Base-by-base conservation (phyloP, 805 yeast species). In the Starmerella bombi region DNA sequence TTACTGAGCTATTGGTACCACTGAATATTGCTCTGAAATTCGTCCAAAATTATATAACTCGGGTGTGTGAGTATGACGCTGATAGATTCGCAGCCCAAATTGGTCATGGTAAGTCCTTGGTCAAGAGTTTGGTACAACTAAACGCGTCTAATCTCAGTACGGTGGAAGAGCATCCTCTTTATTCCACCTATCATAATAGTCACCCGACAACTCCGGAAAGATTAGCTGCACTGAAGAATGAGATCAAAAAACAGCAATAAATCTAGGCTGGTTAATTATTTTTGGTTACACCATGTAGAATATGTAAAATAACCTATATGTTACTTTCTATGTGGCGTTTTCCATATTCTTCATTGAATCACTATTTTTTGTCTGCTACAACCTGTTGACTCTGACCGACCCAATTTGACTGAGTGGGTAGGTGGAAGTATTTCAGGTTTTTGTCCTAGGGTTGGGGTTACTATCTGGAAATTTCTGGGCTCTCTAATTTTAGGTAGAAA, bases 161-260 rank as follows among this genome's bases (percentile, higher is more conserved):
- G n/a, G 71, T 84, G 66, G 84, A 80, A 56, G 93, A 91, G 21
- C 96, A 91, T 58, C 74, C 86, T 73, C 69, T 85, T 50, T 91
- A 77, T 62, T 80, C 94, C 17, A 77, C 91, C 33, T 88, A 83
- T 62, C 84, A 78, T 57, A 78, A 81, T 61, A 78, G 88, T 37
- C 98, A 91, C 55, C 99, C 99, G 37, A 81, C 83, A 42, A 63
- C 88, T 53, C 75, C 88, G 15, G 97, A 91, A 66, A 77, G 99
- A 66, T 69, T 91, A 52, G 58, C 65, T 34, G 93, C 94, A 6
- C 68, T 91, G 45, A 78, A 43, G 15, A 35, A 15, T 14, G 36
- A 15, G 14, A 34, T 19, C 23, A 34, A 37, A 25, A 40, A 41
- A 28, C 3, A 3, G 6, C 14, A 25, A 2, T 37, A 37, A 23